Base-by-base conservation (phyloP, 2,329 filamentous ascomycete species). In the Aspergillus caelatus region DNA sequence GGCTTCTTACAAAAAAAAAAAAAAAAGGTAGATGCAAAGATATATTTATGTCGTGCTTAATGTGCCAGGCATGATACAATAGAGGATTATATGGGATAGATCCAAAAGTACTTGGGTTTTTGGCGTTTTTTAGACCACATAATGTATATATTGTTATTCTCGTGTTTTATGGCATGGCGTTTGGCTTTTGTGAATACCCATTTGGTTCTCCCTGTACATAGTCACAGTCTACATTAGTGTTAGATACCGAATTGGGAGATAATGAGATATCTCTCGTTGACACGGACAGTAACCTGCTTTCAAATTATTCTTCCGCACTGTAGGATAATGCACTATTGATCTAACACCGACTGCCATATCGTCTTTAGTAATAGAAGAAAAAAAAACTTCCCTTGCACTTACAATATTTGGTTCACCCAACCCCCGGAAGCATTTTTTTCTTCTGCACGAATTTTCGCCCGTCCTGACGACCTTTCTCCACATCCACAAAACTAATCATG, bases 381-480 rank as follows among this genome's bases (percentile, higher is more conserved):
- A 28, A 30, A 16, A 10, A 9, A 4, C 48, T 10, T 32, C 2
- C 9, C 4, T 21, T 32, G 16, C 28, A 12, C 48, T 21, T 56
- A 45, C 43, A 16, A 26, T 56, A 19, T 39, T n/a, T 19, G n/a
- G 16, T 36, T 39, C 45, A 46, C 19, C 66, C 71, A 30, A 67
- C 63, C 8, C 75, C 70, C 19, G 73, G 69, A 46, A 71, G 62
- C 4, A 75, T 57, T 45, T 76, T 79, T 10, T 75, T 71, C 39
- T 72, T 70, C 60, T 80, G 74, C 11, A 73, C 75, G 64, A 79
- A 81, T 46, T 67, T 70, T 21, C 77, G 72, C 43, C 73, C 74
- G 61, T 81, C 77, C 48, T 76, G 74, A 21, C 78, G 74, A 2
- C 78, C 79, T 46, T 80, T 79, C 30, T 80, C 76, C 28, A 81